phyloP scores from a whole-genome alignment of 2,329 filamentous ascomycete species.

The Colletotrichum sp. region DNA sequence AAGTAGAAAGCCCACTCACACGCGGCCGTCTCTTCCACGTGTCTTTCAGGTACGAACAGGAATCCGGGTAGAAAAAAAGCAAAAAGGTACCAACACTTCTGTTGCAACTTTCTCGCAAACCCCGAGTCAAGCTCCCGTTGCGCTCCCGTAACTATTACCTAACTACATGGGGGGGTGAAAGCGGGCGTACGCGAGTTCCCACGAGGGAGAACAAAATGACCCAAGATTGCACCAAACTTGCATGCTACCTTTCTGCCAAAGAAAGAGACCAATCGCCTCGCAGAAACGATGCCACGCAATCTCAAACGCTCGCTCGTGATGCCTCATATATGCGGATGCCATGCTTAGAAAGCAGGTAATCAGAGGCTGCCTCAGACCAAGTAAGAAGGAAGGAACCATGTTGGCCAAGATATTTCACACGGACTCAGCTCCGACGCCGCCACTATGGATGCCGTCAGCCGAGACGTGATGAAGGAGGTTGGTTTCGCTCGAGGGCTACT shows the following conservation, averaged over 20 bases:
- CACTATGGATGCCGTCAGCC: background rate
- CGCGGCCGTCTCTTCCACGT: background rate
- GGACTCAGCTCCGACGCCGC: background rate
- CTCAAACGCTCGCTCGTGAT: background rate
- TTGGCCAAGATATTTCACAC: background rate
- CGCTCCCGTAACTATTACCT: background rate
- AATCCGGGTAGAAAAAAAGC: background rate
- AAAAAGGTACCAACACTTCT: background rate
- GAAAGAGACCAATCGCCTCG: background rate
- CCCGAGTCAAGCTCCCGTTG: background rate
- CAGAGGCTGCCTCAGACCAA: background rate
- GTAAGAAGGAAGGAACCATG: background rate
- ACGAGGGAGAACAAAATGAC: background rate
- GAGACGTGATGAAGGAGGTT: background rate
- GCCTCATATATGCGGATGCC: background rate
- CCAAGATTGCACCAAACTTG: background rate
- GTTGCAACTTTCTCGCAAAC: background rate
- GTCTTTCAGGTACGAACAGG: background rate
- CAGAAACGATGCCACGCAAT: background rate
- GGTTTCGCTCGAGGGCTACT: background rate
- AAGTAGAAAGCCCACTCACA: background rate
- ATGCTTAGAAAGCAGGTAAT: background rate
- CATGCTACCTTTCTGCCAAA: background rate
- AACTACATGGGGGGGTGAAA: background rate
- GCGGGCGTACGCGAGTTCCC: background rate